Percentiles rank a stretch among this genome's conserved stretches.
Conservation (phyloP, 768 basidiomycete genomes). For the Boletellus sp. region DNA sequence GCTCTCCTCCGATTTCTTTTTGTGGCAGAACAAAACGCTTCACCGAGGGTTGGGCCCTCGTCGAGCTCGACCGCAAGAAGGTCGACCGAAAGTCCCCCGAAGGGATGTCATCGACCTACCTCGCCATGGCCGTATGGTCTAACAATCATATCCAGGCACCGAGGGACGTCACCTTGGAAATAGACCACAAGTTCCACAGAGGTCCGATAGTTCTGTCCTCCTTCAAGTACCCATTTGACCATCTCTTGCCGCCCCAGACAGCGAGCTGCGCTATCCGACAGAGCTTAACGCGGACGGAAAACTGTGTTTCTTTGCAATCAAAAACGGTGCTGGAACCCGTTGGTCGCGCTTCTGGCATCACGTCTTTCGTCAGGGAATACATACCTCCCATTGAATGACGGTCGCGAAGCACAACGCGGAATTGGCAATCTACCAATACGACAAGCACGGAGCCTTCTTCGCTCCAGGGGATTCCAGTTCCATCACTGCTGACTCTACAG, state of each 20-base stretch:
- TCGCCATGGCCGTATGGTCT: background rate
- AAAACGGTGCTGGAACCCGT: background rate
- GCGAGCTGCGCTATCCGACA: background rate
- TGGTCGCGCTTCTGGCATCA: background rate
- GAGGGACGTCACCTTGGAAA: background rate
- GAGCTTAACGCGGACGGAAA: background rate
- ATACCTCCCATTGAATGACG: too few relatives aligned
- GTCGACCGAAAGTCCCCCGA: background rate
- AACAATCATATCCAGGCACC: background rate
- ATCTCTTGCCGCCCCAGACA: background rate
- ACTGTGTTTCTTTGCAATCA: background rate
- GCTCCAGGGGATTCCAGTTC: background rate
- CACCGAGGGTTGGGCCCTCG: background rate
- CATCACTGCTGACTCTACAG: background rate
- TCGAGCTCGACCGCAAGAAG: background rate
- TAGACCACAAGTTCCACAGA: too few relatives aligned
- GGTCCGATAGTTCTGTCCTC: too few relatives aligned
- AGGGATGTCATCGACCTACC: background rate
- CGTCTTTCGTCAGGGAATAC: background rate
- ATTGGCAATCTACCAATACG: background rate
- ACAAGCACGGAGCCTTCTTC: background rate
- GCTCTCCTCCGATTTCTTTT: background rate
- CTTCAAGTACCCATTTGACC: background rate
- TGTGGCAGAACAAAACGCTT: background rate
- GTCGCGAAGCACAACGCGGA: too few relatives aligned